A percentile compares a stretch with the other conserved stretches of the same genome.
These are phyloP conservation scores for Saccharomycopsis oosterbeekiorum DNA, from an alignment of 805 yeast species.

Conservation along the genomic window DNA sequence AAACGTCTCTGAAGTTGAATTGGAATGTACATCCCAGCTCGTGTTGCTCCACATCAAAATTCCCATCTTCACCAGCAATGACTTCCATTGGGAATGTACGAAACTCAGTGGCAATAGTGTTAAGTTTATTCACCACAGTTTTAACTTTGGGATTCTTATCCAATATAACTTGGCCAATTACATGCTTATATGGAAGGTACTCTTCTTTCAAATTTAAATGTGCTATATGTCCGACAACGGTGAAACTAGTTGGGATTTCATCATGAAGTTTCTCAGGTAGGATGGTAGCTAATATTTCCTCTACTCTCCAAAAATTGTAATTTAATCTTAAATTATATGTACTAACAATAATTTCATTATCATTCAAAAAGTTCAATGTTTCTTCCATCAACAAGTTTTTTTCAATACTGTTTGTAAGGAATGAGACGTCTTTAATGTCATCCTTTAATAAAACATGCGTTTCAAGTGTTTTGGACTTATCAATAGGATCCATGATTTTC, in stretches of 20 bases:
- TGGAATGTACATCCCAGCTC: constrained; percentile 80
- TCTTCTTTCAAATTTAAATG: constrained; percentile 80
- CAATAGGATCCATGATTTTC: constrained; percentile 21
- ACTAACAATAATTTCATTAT: constrained; percentile 36
- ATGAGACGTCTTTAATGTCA: constrained; percentile 25
- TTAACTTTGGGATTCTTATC: constrained; percentile 76
- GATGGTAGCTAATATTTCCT: constrained; percentile 70
- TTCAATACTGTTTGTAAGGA: constrained; percentile 28
- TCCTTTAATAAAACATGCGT: constrained; percentile 49
- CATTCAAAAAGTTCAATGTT: constrained; percentile 35
- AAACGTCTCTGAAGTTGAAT: constrained; percentile 88
- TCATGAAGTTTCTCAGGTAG: constrained; percentile 61
- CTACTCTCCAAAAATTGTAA: constrained; percentile 82
- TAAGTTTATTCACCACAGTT: constrained; percentile 89
- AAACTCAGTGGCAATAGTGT: constrained; percentile 76
- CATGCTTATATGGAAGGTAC: constrained; percentile 65
- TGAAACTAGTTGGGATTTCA: constrained; percentile 83
- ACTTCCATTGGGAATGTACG: constrained; percentile 93
- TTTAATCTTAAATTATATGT: constrained; percentile 49
- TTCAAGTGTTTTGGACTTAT: background rate
- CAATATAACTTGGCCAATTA: constrained; percentile 84
- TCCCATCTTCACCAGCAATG: constrained; percentile 89
- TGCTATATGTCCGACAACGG: constrained; percentile 92
- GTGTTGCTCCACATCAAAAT: constrained; percentile 71
- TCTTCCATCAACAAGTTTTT: constrained; percentile 30